Evolutionary conservation across 192 early-diverging fungal species (phyloP), one percentile per base, ranked within the genome.

Genomic region (Linnemannia schmuckeri): DNA sequence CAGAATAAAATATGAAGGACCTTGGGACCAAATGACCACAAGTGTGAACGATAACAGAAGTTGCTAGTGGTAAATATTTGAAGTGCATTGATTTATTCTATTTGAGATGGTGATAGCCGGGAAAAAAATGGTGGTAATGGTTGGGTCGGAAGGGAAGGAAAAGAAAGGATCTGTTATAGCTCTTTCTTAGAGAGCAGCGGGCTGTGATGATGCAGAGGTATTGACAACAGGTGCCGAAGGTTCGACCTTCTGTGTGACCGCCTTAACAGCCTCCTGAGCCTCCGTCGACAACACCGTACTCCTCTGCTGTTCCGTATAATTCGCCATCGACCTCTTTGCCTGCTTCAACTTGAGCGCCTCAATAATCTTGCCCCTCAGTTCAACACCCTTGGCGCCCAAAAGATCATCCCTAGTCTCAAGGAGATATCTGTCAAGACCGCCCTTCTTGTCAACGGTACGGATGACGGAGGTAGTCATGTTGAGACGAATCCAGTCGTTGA

Each of bases 371-470:
- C 69, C 76, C 42, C 88, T 77, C 63, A 89, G 46, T 38, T 85
- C 79, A 35, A 85, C 33, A 1, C 88, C 88, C 73, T 79, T 78
- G 27, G 69, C 83, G 70, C 84, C 91, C 77, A 96, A 90, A 15
- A 95, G 92, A 76, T 94, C 92, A 63, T 95, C 92, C 49, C 89
- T 92, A 22, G 94, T 95, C 49, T 90, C 87, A 41, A 96, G 87
- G 52, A 97, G 78, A 79, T 96, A 97, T 70, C 88, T 90, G 81
- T 97, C 96, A 20, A 97, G 82, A 5, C 96, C 96, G 35, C 96
- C 96, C 89, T 96, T 96, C 87, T 96, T 94, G 79, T 97, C 95
- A 42, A 97, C 95, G 0, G 95, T 94, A 40, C 95, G 93, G 18
- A 96, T 85, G 6, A 95, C 93, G 6, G 92, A 83, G 6, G 94